Base-by-base conservation (phyloP, 768 basidiomycete genomes). In the Lyophyllum shimeji region DNA sequence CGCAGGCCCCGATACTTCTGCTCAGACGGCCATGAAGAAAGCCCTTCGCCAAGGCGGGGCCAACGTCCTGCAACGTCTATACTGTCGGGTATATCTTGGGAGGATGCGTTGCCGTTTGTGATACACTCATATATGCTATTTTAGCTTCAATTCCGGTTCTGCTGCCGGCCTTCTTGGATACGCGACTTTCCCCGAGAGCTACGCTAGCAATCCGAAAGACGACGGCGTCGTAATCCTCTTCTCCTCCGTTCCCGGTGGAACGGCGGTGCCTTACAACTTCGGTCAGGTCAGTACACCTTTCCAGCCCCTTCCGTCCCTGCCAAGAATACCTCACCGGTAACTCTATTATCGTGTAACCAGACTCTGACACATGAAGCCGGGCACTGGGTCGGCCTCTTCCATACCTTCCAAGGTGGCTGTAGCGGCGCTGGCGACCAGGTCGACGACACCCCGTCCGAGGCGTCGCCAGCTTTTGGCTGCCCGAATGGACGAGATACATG, bases 301-400 rank as follows among this genome's bases (percentile, higher is more conserved):
- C 21, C n/a, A n/a, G n/a, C n/a, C n/a, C n/a, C n/a, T 25, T 20
- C 43, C 29, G 1, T 57, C 60, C 44, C 37, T 50, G 54, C 67
- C 60, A 40, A 44, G 53, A 46, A 37, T 37, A 24, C 21, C 37
- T 49, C 42, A 6, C 53, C 23, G 1, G 9, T 11, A 21, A n/a
- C 18, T n/a, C 15, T 54, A 11, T 17, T n/a, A 29, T 29, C 9
- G 4, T 29, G 0, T 48, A n/a, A n/a, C 2, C n/a, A 74, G 70
- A 84, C 79, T 45, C 60, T 80, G 57, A 81, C 77, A 15, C 83
- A 85, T 63, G 83, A 85, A 66, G 77, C 74, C 49, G 81, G 82
- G 13, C 82, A 84, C 69, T 85, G 83, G 82, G 69, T 82, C 55
- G 82, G 83, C 27, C 73, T 83, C 23, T 83, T 76, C 67, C 82